Base-by-base conservation (phyloP, 148 eudicot species). In the Fallopia convolvulus region DNA sequence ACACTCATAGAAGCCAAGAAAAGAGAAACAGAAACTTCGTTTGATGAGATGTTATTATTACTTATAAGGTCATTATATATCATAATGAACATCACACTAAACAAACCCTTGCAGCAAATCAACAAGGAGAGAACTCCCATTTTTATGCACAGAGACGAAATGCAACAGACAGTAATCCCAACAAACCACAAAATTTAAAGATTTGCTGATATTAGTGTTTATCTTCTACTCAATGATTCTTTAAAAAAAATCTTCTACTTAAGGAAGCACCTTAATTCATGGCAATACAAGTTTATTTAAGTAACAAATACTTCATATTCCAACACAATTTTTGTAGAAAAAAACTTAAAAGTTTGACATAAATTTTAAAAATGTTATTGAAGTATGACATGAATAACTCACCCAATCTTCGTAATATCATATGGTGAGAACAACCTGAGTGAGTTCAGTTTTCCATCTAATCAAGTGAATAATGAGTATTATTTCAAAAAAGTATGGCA, bases 351-450 rank as follows among this genome's bases (percentile, higher is more conserved):
- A 50, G 5, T 18, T 50, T 50, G 55, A 65, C 11, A 13, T 32
- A 7, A 36, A 65, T 32, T 32, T n/a, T 1, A 32, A 65, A 65
- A 30, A 12, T 13, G 2, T 21, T 8, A 32, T 12, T 65, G 4
- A 14, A 15, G 6, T 70, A 23, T 14, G 36, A 18, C 46, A 17
- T 70, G 15, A 46, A 41, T 20, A 72, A 86, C 95, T 89, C 81
- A 95, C 99, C 99, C 99, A 76, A 95, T 95, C n/a, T n/a, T n/a
- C n/a, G n/a, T n/a, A n/a, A n/a, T n/a, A n/a, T n/a, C n/a, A n/a
- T n/a, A n/a, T n/a, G n/a, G n/a, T n/a, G n/a, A n/a, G n/a, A n/a
- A n/a, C n/a, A n/a, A n/a, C n/a, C n/a, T n/a, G n/a, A n/a, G n/a
- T n/a, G n/a, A n/a, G n/a, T n/a, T n/a, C n/a, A n/a, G n/a, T n/a